phyloP scores from a whole-genome alignment of 2,329 filamentous ascomycete species.

The Aspergillus neoniger region DNA sequence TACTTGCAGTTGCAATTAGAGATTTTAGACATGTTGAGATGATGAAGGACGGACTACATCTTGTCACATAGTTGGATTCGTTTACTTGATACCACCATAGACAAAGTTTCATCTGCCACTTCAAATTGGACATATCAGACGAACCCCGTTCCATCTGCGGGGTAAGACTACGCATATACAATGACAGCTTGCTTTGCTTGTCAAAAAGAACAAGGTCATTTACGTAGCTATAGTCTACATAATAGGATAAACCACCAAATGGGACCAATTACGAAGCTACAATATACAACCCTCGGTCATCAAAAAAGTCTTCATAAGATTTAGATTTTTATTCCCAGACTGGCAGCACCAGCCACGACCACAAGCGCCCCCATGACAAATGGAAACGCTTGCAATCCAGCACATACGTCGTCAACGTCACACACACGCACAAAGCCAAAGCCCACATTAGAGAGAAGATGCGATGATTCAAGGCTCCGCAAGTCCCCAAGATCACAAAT shows the following conservation, averaged over 20 bases:
- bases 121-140: too few relatives aligned
- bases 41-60: background rate
- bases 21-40: background rate
- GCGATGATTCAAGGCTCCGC: background rate
- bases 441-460: background rate
- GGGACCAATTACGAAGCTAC: background rate
- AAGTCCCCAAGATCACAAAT: background rate
- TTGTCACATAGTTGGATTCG: background rate
- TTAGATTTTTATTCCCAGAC: slow-evolving; percentile 8
- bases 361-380: background rate
- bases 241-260: too few relatives aligned
- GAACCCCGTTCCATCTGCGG: too few relatives aligned
- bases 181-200: too few relatives aligned
- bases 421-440: background rate
- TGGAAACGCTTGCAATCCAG: background rate
- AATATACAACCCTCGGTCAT: background rate
- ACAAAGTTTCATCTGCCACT: background rate
- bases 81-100: background rate
- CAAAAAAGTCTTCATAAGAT: background rate
- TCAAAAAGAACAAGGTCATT: too few relatives aligned
- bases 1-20: background rate
- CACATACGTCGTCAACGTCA: background rate
- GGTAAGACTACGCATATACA: too few relatives aligned
- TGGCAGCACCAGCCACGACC: slow-evolving; percentile 9
- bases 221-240: too few relatives aligned